Percentiles rank a stretch among this genome's conserved stretches.
Conservation (phyloP, 768 basidiomycete genomes). For the Galerina marginata region DNA sequence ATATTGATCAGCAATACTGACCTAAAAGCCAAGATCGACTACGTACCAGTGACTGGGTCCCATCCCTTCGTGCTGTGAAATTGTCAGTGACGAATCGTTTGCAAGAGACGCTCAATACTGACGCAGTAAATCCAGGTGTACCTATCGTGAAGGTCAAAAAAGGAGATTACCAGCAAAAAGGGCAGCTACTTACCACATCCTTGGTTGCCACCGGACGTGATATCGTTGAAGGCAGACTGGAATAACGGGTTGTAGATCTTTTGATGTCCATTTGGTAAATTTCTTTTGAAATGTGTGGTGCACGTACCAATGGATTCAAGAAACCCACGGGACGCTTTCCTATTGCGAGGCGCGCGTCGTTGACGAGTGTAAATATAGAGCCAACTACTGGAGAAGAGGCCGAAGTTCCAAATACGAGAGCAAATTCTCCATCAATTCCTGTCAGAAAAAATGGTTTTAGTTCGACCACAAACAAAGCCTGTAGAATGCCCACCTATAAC, state of each 20-base stretch:
- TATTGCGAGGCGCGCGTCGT: conserved; percentile 52
- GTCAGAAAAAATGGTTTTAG: background rate
- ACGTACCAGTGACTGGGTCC: conserved; percentile 47
- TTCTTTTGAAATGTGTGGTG: background rate
- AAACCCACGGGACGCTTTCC: conserved; percentile 54
- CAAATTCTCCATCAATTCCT: conserved; percentile 45
- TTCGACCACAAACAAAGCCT: background rate
- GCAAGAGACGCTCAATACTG: conserved; percentile 1
- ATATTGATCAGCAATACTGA: background rate
- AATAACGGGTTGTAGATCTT: conserved; percentile 43
- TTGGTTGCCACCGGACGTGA: conserved; percentile 44
- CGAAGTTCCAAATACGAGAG: conserved; percentile 53
- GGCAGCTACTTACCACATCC: conserved; percentile 38
- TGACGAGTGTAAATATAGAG: conserved; percentile 54
- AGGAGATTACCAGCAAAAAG: background rate
- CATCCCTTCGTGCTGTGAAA: conserved; percentile 39
- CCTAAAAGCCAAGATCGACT: background rate
- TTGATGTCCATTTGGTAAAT: background rate
- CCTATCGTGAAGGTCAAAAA: conserved; percentile 18
- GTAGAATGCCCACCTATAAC: conserved; percentile 35
- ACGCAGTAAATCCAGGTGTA: conserved; percentile 42
- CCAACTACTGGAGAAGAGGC: conserved; percentile 55
- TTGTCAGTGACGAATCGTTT: background rate
- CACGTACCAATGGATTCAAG: conserved; percentile 51
- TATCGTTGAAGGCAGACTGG: conserved; percentile 45